These are phyloP conservation scores for Letharia columbiana DNA, from an alignment of 495 filamentous ascomycete genomes.

Conservation along the genomic window DNA sequence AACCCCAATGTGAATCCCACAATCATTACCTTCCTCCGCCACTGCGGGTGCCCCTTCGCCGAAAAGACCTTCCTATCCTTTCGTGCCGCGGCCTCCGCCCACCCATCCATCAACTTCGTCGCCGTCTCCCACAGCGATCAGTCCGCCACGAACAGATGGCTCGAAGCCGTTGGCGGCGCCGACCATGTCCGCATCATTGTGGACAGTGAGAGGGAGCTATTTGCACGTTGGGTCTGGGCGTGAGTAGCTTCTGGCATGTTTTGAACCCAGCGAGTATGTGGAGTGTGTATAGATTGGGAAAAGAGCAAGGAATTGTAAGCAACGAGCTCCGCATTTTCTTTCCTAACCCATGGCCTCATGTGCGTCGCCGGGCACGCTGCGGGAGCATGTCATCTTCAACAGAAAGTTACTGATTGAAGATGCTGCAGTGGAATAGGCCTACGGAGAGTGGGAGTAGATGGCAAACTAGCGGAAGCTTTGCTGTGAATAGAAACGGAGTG, in stretches of 20 bases:
- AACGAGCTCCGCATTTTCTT: no score
- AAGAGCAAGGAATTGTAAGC: conserved; percentile 39
- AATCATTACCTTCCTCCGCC: conserved; percentile 49
- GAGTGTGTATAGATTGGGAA: conserved; percentile 39
- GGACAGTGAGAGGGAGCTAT: conserved; percentile 44
- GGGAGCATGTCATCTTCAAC: not conserved
- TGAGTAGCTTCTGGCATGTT: conserved; percentile 44
- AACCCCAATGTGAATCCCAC: conserved; percentile 35
- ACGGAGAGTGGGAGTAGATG: conserved; percentile 48
- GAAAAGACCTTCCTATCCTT: conserved; percentile 49
- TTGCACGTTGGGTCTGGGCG: conserved; percentile 46
- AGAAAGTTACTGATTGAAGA: not conserved
- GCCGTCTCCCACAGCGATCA: conserved; percentile 50
- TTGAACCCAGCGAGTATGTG: conserved; percentile 39
- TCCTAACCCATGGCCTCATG: not conserved
- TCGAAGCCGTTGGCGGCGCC: conserved; percentile 43
- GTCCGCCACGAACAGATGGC: conserved; percentile 45
- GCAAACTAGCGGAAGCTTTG: conserved; percentile 51
- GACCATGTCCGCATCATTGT: conserved; percentile 45
- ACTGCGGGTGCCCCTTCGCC: conserved; percentile 58
- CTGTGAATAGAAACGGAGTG: conserved; percentile 40
- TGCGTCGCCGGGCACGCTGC: not conserved
- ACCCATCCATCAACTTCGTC: conserved; percentile 46
- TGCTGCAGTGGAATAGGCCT: conserved; percentile 37
- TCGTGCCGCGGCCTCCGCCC: conserved; percentile 34